Evolutionary conservation across 1,284 basidiomycete genomes (phyloP), one percentile per base, ranked within the genome.

Genomic region (Ganoderma lucidum): DNA sequence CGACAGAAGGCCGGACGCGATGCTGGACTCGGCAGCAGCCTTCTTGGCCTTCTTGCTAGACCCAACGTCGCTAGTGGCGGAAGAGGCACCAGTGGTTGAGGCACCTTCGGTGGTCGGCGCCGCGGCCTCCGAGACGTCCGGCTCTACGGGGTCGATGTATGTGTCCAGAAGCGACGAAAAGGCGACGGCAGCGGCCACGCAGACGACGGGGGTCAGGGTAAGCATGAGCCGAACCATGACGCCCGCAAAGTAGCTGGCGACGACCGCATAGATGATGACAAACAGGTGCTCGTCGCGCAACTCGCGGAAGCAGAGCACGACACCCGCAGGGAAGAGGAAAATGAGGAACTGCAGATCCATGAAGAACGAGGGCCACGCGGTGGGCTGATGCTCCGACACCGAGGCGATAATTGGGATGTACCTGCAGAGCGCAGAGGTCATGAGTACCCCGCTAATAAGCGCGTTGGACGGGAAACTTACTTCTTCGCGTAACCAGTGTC

Each of bases 301-400:
- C 79, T 97, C 89, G 72, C 90, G 90, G 94, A 99, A 99, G 82
- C 96, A 97, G 73, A 98, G 84, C 77, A 95, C 88, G 61, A 99
- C 95, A 71, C 98, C 98, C 35, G 96, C 97, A 5, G 98, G 98
- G 90, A 99, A 99, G 69, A 98, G 84, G 89, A 96, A 98, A 76
- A 99, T 94, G 79, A 99, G 92, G 88, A 98, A 93, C 78, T 99
- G 94, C 70, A 99, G 90, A 81, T 99, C 97, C 91, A 98, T 99
- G 87, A 98, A 99, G 90, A 99, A 99, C 2, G 97, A 93, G 3
- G 97, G 96, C 98, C 98, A 99, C 51, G 98, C 97, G 12, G 98
- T 99, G 17, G 98, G 98, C 81, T 99, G 98, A 83, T 99, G 98
- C 83, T 99, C 98, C n/a, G 96, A 98, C 28, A 99, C 98, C 28